Evolutionary conservation across 1,139 yeast genomes (phyloP).

Genomic region (Saccharomycopsis hybrid): DNA sequence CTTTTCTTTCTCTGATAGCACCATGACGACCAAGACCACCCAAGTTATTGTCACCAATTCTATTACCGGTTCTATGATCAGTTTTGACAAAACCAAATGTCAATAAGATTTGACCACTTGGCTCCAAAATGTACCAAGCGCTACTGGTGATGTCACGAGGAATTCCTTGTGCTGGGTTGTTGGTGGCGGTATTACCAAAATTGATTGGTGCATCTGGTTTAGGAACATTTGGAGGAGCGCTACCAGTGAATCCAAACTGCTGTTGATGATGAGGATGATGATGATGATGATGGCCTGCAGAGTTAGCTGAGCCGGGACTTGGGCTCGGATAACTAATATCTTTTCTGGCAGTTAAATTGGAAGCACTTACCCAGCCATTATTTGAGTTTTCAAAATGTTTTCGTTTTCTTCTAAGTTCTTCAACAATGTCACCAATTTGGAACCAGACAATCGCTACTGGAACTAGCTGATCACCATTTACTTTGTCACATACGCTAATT

Average conservation of each 20-base stretch:
- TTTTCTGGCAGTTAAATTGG: slow-evolving; percentile 30
- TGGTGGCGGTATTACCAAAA: background rate
- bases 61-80: slow-evolving; percentile 34
- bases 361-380: slow-evolving; percentile 86
- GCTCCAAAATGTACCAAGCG: slow-evolving; percentile 91
- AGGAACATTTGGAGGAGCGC: background rate
- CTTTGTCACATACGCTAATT: slow-evolving; percentile 75
- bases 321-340: no score
- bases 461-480: slow-evolving; percentile 51
- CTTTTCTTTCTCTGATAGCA: slow-evolving; percentile 92
- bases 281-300: background rate
- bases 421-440: slow-evolving; percentile 82
- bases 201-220: background rate
- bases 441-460: slow-evolving; percentile 97
- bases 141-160: slow-evolving; percentile 37
- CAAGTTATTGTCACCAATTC: slow-evolving; percentile 36
- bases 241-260: slow-evolving; percentile 5
- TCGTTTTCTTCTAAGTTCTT: slow-evolving; percentile 86
- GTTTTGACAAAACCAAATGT: slow-evolving; percentile 61
- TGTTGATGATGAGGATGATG: background rate
- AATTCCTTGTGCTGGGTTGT: background rate
- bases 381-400: slow-evolving; percentile 68
- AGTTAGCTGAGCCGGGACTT: background rate
- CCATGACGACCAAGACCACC: slow-evolving; percentile 95
- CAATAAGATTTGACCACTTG: slow-evolving; percentile 82